phyloP scores from a whole-genome alignment of 1,139 yeast genomes.

The Pichia norvegensis region DNA sequence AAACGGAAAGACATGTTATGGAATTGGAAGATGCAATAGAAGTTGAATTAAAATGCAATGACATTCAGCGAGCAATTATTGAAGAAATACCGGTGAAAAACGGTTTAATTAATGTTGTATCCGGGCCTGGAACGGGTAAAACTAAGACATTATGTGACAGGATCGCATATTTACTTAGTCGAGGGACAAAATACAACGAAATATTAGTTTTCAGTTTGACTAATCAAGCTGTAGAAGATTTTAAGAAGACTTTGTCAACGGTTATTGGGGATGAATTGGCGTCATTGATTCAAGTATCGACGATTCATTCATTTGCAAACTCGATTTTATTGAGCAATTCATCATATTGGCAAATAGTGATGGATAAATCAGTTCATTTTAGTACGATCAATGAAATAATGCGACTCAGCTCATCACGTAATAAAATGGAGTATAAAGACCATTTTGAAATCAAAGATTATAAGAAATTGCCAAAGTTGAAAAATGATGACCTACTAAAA shows the following conservation, averaged over 20 bases:
- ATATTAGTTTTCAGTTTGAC: slow-evolving; percentile 64
- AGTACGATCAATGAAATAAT: slow-evolving; percentile 2
- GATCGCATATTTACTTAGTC: slow-evolving; percentile 41
- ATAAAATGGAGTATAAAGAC: not conserved
- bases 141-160: slow-evolving; percentile 54
- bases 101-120: slow-evolving; percentile 42
- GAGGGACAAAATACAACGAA: slow-evolving; percentile 39
- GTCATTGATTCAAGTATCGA: slow-evolving; percentile 36
- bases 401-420: not conserved
- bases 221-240: slow-evolving; percentile 55
- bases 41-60: slow-evolving; percentile 23
- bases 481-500: not conserved
- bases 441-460: not conserved
- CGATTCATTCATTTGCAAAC: slow-evolving; percentile 56
- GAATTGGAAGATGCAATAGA: not conserved
- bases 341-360: slow-evolving; percentile 33
- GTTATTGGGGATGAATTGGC: slow-evolving; percentile 33
- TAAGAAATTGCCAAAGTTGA: not conserved
- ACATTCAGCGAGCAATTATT: slow-evolving; percentile 24
- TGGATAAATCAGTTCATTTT: slow-evolving; percentile 12
- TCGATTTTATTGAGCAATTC: slow-evolving; percentile 38
- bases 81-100: slow-evolving; percentile 22
- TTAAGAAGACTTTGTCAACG: slow-evolving; percentile 33
- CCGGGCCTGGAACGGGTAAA: slow-evolving; percentile 78
- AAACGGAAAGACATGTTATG: not conserved